Base-by-base conservation (phyloP, 176 grass and related monocot species). In the Aegilops tauschii region DNA sequence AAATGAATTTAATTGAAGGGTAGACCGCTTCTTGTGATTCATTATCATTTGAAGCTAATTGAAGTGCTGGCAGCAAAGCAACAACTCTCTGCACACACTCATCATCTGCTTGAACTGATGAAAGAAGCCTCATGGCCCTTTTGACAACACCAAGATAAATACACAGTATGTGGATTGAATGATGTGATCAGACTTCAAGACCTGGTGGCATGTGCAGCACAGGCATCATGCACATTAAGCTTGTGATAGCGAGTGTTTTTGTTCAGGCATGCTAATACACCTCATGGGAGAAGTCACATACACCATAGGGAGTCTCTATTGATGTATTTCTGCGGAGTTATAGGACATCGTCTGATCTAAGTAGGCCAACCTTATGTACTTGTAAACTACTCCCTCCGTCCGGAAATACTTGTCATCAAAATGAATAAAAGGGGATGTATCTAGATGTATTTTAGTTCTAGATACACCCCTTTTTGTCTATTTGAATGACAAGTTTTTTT, bases 151-250 rank as follows among this genome's bases (percentile, higher is more conserved):
- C 4, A n/a, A 76, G 69, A 67, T 34, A 37, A 20, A 50, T 78
- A 66, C 56, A 47, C 28, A 73, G 17, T 23, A 31, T 40, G 58
- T 25, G 6, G 30, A 65, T 42, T 21, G 8, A 56, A 36, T 0
- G 27, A 61, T 73, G 58, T 80, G 45, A 77, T 45, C 39, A 70
- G 28, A 90, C 13, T 82, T 45, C 18, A 77, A 77, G 28, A 86
- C 37, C 23, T 35, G 32, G 31, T 58, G 16, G 20, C 69, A 42
- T 85, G 45, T 76, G 18, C 29, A 4, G 23, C 20, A 39, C 34
- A 76, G 70, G 21, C 50, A 65, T 20, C 11, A 67, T 69, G 13
- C 44, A 13, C 49, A 50, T 6, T 8, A 70, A 82, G 20, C 62
- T 86, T 69, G 63, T 82, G 69, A 77, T 77, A 61, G 27, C 45